These are phyloP conservation scores for Eryngium alpinum DNA, from an alignment of 140 eudicot species.

Conservation along the genomic window DNA sequence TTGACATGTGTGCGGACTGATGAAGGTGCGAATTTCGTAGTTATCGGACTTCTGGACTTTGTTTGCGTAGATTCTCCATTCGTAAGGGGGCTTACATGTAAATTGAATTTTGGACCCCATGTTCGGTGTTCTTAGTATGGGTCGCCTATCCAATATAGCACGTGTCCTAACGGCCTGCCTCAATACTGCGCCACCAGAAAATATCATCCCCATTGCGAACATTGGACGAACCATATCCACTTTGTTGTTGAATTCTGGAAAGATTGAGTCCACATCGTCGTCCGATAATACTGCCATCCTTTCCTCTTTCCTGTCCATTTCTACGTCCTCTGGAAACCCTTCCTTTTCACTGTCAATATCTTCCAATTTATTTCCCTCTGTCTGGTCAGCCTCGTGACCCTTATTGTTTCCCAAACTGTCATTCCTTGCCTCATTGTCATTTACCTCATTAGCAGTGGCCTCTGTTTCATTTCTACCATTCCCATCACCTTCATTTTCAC, in stretches of 20 bases:
- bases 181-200: neutral
- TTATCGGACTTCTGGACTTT: neutral
- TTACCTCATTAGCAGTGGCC: too few species aligned
- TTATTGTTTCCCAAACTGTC: too few species aligned
- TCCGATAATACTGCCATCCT: neutral
- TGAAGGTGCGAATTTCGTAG: neutral
- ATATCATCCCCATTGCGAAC: neutral
- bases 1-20: neutral
- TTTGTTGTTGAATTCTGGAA: neutral
- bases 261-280: neutral
- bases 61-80: neutral
- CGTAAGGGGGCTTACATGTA: neutral
- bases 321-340: neutral
- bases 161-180: neutral
- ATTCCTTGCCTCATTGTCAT: too few species aligned
- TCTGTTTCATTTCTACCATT: too few species aligned
- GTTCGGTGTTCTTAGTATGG: neutral
- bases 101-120: neutral
- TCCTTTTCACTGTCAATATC: neutral
- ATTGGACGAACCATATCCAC: neutral
- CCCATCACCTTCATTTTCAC: neutral
- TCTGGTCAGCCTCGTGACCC: too few species aligned
- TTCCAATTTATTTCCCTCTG: neutral
- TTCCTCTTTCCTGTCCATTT: neutral
- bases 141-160: neutral